These are phyloP conservation scores for Westerdykella aurantiaca DNA, from an alignment of 2,329 filamentous ascomycete genomes.

Conservation along the genomic window DNA sequence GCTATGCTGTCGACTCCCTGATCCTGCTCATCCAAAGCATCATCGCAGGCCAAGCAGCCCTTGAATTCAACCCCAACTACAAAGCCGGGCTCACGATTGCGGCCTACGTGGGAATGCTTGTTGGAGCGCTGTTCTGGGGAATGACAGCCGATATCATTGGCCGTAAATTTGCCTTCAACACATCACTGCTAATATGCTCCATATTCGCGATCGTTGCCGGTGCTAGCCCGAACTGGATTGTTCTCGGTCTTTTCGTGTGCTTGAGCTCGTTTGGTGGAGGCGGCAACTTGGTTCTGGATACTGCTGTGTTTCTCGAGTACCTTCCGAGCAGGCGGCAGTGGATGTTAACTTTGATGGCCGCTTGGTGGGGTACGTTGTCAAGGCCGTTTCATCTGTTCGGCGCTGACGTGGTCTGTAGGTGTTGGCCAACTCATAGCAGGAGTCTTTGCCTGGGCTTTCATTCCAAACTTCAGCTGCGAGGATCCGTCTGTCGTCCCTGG, in stretches of 20 bases:
- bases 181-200: slow-evolving; percentile 57
- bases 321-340: too few species aligned
- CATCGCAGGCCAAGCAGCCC: slow-evolving; percentile 53
- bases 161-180: slow-evolving; percentile 62
- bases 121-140: slow-evolving; percentile 63
- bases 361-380: too few species aligned
- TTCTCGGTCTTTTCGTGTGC: too few species aligned
- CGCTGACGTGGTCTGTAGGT: too few species aligned
- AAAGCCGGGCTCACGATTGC: slow-evolving; percentile 56
- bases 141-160: slow-evolving; percentile 63
- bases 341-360: too few species aligned
- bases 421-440: too few species aligned
- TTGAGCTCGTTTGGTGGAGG: too few species aligned
- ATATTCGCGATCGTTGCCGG: too few species aligned
- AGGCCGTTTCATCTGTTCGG: too few species aligned
- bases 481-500: slow-evolving; percentile 28
- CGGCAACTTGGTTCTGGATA: too few species aligned
- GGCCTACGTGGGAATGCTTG: slow-evolving; percentile 53
- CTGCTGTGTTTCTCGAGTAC: too few species aligned
- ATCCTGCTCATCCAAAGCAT: slow-evolving; percentile 58
- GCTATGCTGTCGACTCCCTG: slow-evolving; percentile 54
- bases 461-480: slow-evolving; percentile 47
- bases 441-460: slow-evolving; percentile 30
- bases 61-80: slow-evolving; percentile 55
- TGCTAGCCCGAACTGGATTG: too few species aligned